These are phyloP conservation scores for Saccharomyces hybrid DNA, from an alignment of 1,139 yeast genomes.

Conservation along the genomic window DNA sequence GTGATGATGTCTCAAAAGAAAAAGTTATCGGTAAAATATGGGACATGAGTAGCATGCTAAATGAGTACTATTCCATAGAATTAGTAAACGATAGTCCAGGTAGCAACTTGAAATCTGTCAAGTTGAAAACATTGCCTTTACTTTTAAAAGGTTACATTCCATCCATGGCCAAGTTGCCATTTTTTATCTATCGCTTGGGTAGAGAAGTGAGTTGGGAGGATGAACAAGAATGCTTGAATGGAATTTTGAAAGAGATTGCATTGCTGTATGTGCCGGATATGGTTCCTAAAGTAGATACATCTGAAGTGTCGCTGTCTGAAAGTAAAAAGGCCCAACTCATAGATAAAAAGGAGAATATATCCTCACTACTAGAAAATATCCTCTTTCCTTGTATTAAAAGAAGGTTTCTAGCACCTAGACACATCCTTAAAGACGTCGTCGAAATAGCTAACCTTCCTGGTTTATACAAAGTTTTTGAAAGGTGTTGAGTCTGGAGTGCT, in stretches of 20 bases:
- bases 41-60: constrained; percentile 65
- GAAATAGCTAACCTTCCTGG: constrained; percentile 93
- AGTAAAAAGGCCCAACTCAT: constrained; percentile 15
- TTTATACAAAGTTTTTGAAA: constrained; percentile 80
- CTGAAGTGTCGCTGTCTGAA: constrained; percentile 18
- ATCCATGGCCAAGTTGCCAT: constrained; percentile 53
- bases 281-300: constrained; percentile 2
- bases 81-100: constrained; percentile 30
- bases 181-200: constrained; percentile 57
- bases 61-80: constrained; percentile 64
- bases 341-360: constrained; percentile 22
- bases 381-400: constrained; percentile 62
- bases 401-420: constrained; percentile 57
- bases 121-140: constrained; percentile 54
- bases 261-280: constrained; percentile 58
- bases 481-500: constrained; percentile 45
- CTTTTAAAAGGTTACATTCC: constrained; percentile 59
- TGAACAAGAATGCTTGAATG: constrained; percentile 61
- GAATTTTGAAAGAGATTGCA: constrained; percentile 62
- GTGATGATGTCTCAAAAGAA: constrained; percentile 13
- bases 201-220: constrained; percentile 52
- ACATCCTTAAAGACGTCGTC: constrained; percentile 47
- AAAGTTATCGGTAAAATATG: constrained; percentile 31
- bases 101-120: constrained; percentile 26
- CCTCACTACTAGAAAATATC: constrained; percentile 43